Evolutionary conservation across 2,329 filamentous ascomycete species (phyloP).

Genomic region (Sclerotiophoma versabilis): DNA sequence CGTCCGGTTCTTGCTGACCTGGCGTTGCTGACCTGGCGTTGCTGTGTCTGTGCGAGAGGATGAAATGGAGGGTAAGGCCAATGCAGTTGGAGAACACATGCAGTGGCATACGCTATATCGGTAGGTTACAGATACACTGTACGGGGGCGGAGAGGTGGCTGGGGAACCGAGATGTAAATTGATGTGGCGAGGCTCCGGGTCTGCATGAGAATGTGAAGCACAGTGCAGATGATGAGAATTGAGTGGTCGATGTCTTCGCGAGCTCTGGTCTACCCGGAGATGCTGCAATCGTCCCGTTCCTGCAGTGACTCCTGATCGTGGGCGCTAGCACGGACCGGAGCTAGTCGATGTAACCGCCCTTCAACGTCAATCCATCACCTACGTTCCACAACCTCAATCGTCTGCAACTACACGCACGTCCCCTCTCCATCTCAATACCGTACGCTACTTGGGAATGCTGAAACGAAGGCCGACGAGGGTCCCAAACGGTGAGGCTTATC

Average conservation of each 20-base stretch:
- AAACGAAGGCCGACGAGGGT: constrained; percentile 5
- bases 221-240: neutral
- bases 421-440: constrained; percentile 12
- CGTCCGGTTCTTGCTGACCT: neutral
- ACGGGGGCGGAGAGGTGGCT: neutral
- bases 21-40: neutral
- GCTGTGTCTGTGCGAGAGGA: neutral
- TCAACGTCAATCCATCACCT: constrained; percentile 16
- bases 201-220: constrained; percentile 9
- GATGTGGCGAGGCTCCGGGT: neutral
- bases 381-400: constrained; percentile 12
- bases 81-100: constrained; percentile 4
- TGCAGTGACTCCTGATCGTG: constrained; percentile 7
- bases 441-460: constrained; percentile 15
- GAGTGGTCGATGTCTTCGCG: constrained; percentile 3
- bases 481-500: constrained; percentile 7
- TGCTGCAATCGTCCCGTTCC: constrained; percentile 14
- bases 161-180: neutral
- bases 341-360: constrained; percentile 16
- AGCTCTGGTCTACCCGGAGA: constrained; percentile 13
- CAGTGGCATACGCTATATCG: neutral
- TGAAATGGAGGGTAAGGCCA: neutral
- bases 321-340: constrained; percentile 1
- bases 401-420: constrained; percentile 20
- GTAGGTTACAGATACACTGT: neutral